Conservation (phyloP, 2,329 filamentous ascomycete species). For the Arthrobotrys musiformis region DNA sequence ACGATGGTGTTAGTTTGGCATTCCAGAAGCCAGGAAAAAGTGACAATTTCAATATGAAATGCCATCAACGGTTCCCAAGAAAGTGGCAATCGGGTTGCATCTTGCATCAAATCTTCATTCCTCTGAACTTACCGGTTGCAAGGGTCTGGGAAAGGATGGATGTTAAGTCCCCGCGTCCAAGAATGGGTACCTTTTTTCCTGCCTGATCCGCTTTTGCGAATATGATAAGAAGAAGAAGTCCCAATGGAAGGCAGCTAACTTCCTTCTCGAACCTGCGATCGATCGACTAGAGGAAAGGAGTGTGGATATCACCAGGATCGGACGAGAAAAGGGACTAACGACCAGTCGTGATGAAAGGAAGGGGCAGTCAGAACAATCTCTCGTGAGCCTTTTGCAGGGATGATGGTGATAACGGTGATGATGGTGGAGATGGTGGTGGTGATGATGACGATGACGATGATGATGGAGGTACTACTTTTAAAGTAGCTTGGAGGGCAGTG, state of each 20-base stretch:
- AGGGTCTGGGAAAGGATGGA: constrained; percentile 26
- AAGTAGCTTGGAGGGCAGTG: not conserved
- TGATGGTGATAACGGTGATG: not conserved
- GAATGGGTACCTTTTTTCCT: constrained; percentile 18
- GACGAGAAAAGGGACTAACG: not conserved
- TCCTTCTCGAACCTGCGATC: constrained; percentile 24
- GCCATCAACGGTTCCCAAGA: not conserved
- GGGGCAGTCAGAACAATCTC: not conserved
- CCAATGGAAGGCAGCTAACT: constrained; percentile 3
- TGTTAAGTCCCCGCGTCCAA: constrained; percentile 31
- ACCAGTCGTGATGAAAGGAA: constrained; percentile 12
- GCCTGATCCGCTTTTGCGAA: constrained; percentile 19
- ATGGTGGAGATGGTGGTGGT: not conserved
- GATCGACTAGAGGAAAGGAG: constrained; percentile 27
- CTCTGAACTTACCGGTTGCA: constrained; percentile 17
- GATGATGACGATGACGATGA: not conserved
- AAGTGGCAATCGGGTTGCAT: constrained; percentile 2
- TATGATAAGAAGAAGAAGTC: constrained; percentile 16
- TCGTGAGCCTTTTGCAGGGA: not conserved
- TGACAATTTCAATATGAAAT: constrained; percentile 37
- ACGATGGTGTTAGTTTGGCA: constrained; percentile 31
- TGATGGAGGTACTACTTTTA: not conserved
- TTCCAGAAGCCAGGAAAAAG: constrained; percentile 31
- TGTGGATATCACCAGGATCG: constrained; percentile 42
- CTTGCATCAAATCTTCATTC: constrained; percentile 37